These are phyloP conservation scores for Penium margaritaceum DNA, from an alignment of 139 green algal species.

Conservation along the genomic window DNA sequence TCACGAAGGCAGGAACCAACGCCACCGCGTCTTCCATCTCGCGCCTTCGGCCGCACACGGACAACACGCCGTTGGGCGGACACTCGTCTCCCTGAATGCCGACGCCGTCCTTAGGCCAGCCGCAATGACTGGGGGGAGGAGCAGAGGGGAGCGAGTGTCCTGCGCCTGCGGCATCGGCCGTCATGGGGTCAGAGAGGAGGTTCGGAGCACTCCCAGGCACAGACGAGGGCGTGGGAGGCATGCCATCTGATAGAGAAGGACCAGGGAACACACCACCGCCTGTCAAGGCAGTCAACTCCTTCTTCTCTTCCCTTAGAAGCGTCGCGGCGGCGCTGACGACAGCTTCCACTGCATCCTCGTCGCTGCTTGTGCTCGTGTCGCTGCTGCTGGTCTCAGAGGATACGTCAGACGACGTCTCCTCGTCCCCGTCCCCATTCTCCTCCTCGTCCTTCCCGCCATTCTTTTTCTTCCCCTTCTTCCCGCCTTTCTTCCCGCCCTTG, in stretches of 20 bases:
- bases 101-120: neutral
- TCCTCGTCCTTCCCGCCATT: neutral
- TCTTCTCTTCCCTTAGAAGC: slow-evolving; percentile 1
- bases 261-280: too few species aligned
- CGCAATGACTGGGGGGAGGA: neutral
- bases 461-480: neutral
- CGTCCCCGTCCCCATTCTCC: neutral
- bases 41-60: slow-evolving; percentile 15
- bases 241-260: too few species aligned
- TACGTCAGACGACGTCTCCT: neutral
- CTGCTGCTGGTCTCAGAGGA: neutral
- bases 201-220: neutral
- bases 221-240: too few species aligned
- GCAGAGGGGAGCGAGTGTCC: neutral
- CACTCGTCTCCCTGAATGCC: slow-evolving; percentile 11
- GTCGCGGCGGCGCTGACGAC: neutral
- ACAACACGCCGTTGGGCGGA: slow-evolving; percentile 8
- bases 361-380: neutral
- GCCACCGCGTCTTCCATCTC: slow-evolving; percentile 27
- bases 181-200: too few species aligned
- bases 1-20: neutral
- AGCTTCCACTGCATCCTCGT: neutral
- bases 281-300: too few species aligned
- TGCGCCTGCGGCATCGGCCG: slow-evolving; percentile 1
- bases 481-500: too few species aligned